Base-by-base conservation (phyloP, 768 basidiomycete genomes). In the Cystofilobasidium ferigula region DNA sequence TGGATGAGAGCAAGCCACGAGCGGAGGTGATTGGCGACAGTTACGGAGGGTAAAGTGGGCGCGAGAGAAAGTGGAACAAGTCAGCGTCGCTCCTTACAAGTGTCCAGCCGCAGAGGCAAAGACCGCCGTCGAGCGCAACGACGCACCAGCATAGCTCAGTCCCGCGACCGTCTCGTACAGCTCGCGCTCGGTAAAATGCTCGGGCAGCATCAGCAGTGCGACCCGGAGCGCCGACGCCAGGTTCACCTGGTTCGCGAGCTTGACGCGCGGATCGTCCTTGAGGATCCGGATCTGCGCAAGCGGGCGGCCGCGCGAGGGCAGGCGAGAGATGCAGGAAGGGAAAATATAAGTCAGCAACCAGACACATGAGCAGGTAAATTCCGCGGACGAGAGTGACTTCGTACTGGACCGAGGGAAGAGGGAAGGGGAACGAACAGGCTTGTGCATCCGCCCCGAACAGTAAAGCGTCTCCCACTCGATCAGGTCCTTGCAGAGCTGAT, bases 361-460 rank as follows among this genome's bases (percentile, higher is more conserved):
- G n/a, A n/a, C n/a, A n/a, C n/a, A n/a, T n/a, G n/a, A n/a, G n/a
- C n/a, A n/a, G n/a, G n/a, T n/a, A n/a, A n/a, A n/a, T n/a, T n/a
- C n/a, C n/a, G n/a, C n/a, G n/a, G n/a, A n/a, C n/a, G n/a, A n/a
- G n/a, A n/a, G n/a, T n/a, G n/a, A n/a, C n/a, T n/a, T n/a, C n/a
- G n/a, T n/a, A n/a, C n/a, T n/a, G n/a, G n/a, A n/a, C n/a, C n/a
- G n/a, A n/a, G n/a, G n/a, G n/a, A n/a, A n/a, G 38, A 43, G 18
- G 57, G 30, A 45, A 24, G 28, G 61, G 32, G 5, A 26, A 70
- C 75, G 30, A 1, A 78, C 82, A 0, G 95, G 95, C 77, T 99
- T 99, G 78, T 98, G 95, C 85, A 97, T 90, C 38, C 95, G 82
- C 0, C 95, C 95, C 0, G 92, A 88, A 45, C 94, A 84, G 76